Base-by-base conservation (phyloP, 2,329 filamentous ascomycete species). In the Davidsoniella virescens region DNA sequence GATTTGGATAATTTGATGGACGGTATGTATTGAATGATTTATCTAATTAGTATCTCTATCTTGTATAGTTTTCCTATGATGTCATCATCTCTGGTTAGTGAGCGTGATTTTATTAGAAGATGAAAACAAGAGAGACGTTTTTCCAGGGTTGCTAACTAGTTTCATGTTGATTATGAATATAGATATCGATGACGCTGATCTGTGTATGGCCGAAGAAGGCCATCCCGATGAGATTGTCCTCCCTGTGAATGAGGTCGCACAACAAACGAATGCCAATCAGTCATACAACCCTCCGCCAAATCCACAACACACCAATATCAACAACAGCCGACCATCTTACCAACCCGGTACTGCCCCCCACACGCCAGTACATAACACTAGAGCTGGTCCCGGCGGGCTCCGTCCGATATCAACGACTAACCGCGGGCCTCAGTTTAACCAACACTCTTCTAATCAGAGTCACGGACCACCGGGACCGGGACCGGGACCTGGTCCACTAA, bases 141-240 rank as follows among this genome's bases (percentile, higher is more conserved):
- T 33, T 33, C 8, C 10, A 33, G 26, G 20, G 5, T 33, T 33
- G 20, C 45, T 47, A 47, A 47, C 45, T 2, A 38, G 14, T 12
- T 33, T 12, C 10, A 33, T 10, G 6, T 33, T 33, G 8, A 12
- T 33, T 12, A 12, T 33, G 26, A 33, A 25, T 17, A 65, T 72
- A 71, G 77, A 86, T 53, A 82, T 87, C 60, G 83, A 87, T 58
- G 82, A 86, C 63, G 80, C 76, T 47, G 84, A 87, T 61, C 87
- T 88, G 59, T 78, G 75, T 45, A 80, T 83, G 6, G 67, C 72
- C 8, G 73, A 84, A 55, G 76, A 82, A 25, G 80, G 74, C 17
- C 80, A 87, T 58, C 83, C 84, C 3, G 84, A 92, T 61, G 85
- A 90, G 60, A 71, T 90, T n/a, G 65, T 73, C 26, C 63, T 88